Percentiles rank a stretch among this genome's conserved stretches.
These are phyloP conservation scores for Trametes pubescens DNA, from an alignment of 1,284 basidiomycete genomes.

Conservation along the genomic window DNA sequence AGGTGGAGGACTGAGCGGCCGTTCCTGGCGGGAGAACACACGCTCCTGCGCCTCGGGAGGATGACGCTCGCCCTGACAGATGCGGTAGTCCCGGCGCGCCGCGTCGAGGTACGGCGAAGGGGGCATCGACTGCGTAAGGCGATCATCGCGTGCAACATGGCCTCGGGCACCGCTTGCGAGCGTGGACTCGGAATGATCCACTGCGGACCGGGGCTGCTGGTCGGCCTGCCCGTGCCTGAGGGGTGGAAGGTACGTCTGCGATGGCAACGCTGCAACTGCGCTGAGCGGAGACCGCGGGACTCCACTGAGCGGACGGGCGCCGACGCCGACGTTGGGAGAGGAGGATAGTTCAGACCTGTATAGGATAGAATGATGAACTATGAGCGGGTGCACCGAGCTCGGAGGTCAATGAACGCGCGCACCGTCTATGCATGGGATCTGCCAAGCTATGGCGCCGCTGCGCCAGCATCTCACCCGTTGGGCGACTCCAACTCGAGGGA, in stretches of 20 bases:
- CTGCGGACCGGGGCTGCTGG: conserved; percentile 20
- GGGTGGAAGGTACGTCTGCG: conserved; percentile 21
- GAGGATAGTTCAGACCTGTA: conserved; percentile 16
- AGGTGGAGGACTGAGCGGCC: conserved; percentile 28
- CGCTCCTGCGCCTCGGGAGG: conserved; percentile 16
- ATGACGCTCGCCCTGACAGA: conserved; percentile 14
- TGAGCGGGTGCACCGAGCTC: conserved; percentile 1
- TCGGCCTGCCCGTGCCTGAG: conserved; percentile 15
- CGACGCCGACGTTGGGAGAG: conserved; percentile 15
- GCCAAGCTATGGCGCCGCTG: conserved; percentile 31
- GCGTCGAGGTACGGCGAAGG: conserved; percentile 24
- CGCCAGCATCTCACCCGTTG: conserved; percentile 19
- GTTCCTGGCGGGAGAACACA: conserved; percentile 19
- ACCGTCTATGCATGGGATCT: conserved; percentile 28
- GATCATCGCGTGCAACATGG: conserved; percentile 18
- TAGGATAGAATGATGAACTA: conserved; percentile 5
- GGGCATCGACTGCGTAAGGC: conserved; percentile 25
- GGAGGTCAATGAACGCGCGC: conserved; percentile 6
- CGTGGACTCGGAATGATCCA: conserved; percentile 9
- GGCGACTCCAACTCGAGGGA: conserved; percentile 7
- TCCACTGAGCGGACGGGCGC: conserved; percentile 8
- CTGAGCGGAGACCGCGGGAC: conserved; percentile 25
- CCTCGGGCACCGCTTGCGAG: conserved; percentile 16
- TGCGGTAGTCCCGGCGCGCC: conserved; percentile 9
- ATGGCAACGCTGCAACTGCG: conserved; percentile 28